These are phyloP conservation scores for Blastocrithidia nonstop DNA, from an alignment of 208 protist species.

Conservation along the genomic window DNA sequence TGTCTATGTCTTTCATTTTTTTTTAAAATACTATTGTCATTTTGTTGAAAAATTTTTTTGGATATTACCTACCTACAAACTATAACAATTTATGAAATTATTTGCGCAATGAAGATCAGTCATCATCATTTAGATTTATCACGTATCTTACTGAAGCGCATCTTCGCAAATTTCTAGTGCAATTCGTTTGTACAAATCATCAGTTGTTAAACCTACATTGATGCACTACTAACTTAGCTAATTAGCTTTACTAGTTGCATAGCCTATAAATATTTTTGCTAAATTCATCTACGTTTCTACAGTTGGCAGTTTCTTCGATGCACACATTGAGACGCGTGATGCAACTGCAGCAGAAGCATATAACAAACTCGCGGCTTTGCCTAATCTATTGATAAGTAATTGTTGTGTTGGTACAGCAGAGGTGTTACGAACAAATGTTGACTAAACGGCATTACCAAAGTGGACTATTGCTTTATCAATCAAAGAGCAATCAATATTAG, in stretches of 20 bases:
- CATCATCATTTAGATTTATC: no score
- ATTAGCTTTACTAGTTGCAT: constrained; percentile 28
- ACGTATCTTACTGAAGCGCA: no score
- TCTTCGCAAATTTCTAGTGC: constrained; percentile 62
- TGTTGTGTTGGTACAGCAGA: constrained; percentile 53
- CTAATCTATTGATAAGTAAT: constrained; percentile 66
- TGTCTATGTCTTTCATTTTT: neutral
- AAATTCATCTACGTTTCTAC: constrained; percentile 55
- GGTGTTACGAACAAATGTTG: constrained; percentile 59
- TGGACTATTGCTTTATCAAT: constrained; percentile 64
- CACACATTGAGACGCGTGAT: constrained; percentile 58
- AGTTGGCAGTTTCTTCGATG: constrained; percentile 45
- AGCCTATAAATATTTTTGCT: constrained; percentile 42
- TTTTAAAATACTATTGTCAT: constrained; percentile 5
- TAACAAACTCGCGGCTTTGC: constrained; percentile 55
- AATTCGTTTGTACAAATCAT: constrained; percentile 74
- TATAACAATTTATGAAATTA: no score
- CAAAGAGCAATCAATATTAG: constrained; percentile 37
- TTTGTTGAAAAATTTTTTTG: no score
- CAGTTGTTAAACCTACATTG: constrained; percentile 67
- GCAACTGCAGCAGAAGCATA: constrained; percentile 69
- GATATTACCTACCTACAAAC: no score
- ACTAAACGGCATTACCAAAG: constrained; percentile 69
- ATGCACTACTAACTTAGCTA: constrained; percentile 34
- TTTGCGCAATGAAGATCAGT: no score